Evolutionary conservation across 1,139 yeast genomes (phyloP).

Genomic region (Taiozyma sp.): DNA sequence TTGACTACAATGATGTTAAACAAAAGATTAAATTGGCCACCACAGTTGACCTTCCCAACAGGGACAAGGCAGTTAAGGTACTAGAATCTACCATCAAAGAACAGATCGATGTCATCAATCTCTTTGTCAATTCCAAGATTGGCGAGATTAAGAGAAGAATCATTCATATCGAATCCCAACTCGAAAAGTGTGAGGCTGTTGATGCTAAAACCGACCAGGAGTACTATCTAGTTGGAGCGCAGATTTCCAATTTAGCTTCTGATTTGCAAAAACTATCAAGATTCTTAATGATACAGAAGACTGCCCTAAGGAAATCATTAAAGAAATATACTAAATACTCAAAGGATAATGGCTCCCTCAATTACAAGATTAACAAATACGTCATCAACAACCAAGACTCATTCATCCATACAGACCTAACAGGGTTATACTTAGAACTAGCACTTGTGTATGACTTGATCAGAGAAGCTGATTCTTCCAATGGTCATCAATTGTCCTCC

Average conservation of each 20-base stretch:
- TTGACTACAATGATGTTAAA: constrained; percentile 79
- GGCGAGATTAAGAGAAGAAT: constrained; percentile 52
- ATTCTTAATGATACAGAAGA: constrained; percentile 73
- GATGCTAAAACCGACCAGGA: not conserved
- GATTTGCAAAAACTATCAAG: constrained; percentile 69
- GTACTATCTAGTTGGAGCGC: not conserved
- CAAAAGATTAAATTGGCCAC: constrained; percentile 49
- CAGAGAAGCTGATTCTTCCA: constrained; percentile 4
- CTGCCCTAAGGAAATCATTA: constrained; percentile 75
- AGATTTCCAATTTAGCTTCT: constrained; percentile 43
- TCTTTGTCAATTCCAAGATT: constrained; percentile 62
- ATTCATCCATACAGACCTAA: constrained; percentile 61
- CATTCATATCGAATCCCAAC: constrained; percentile 33
- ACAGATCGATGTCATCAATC: constrained; percentile 48
- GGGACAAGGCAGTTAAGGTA: constrained; percentile 16
- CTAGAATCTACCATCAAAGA: constrained; percentile 35
- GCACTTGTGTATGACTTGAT: constrained; percentile 51
- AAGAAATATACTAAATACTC: constrained; percentile 74
- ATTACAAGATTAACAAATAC: constrained; percentile 30
- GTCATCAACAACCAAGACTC: constrained; percentile 43
- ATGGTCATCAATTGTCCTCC: too few relatives aligned
- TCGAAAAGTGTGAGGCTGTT: constrained; percentile 23
- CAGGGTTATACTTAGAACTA: constrained; percentile 59
- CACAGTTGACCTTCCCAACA: constrained; percentile 4
- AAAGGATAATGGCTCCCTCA: constrained; percentile 36